A percentile compares a stretch with the other conserved stretches of the same genome.
These are phyloP conservation scores for Lyophyllum shimeji DNA, from an alignment of 768 basidiomycete genomes.

Conservation along the genomic window DNA sequence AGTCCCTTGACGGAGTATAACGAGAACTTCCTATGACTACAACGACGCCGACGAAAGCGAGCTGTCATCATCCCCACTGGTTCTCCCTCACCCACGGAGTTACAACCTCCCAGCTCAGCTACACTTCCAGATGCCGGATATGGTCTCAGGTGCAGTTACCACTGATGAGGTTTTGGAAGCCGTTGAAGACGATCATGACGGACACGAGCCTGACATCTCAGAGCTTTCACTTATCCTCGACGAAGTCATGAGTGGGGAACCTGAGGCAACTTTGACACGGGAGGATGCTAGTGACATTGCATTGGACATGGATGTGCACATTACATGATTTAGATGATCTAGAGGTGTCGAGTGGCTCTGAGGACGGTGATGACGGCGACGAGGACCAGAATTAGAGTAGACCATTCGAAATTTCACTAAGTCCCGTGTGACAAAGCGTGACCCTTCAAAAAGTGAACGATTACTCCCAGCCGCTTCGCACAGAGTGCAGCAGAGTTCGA, in stretches of 20 bases:
- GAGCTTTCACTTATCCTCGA: not conserved
- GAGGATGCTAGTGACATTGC: conserved; percentile 7
- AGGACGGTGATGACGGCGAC: not conserved
- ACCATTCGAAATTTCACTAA: not conserved
- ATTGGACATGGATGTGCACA: conserved; percentile 11
- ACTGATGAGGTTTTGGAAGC: not conserved
- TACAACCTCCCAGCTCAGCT: not conserved
- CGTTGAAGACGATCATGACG: not conserved
- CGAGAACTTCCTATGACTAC: not conserved
- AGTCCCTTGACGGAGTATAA: not conserved
- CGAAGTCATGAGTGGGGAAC: not conserved
- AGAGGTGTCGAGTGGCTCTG: not conserved
- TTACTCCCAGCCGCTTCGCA: too few species aligned
- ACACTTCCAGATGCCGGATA: not conserved
- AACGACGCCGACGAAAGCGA: not conserved
- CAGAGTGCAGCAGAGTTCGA: too few species aligned
- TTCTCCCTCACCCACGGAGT: not conserved
- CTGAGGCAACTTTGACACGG: conserved; percentile 8
- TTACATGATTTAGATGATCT: not conserved
- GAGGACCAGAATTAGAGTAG: not conserved
- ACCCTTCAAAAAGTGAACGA: not conserved
- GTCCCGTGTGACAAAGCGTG: not conserved
- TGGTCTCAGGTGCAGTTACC: not conserved
- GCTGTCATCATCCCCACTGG: not conserved
- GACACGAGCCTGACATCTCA: not conserved